Evolutionary conservation across 148 eudicot genomes (phyloP).

Genomic region (Euryodendron excelsum): DNA sequence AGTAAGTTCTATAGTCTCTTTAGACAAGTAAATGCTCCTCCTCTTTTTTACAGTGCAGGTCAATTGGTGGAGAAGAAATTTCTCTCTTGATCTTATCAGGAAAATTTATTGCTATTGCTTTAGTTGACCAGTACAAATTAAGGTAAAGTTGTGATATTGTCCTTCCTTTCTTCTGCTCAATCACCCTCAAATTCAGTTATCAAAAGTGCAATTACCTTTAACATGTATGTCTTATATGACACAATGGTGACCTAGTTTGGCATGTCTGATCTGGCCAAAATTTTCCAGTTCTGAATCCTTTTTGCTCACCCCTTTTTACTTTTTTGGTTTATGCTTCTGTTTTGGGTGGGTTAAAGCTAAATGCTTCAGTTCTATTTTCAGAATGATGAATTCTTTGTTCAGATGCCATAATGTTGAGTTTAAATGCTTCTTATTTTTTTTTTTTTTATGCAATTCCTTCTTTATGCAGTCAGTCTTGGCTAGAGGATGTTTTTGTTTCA

Average conservation of each 20-base stretch:
- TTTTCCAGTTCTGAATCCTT: background rate
- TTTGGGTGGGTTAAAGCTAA: background rate
- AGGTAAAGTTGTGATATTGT: conserved; percentile 39
- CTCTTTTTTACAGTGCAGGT: conserved; percentile 83
- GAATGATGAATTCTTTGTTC: background rate
- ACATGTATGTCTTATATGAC: background rate
- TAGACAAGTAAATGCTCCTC: conserved; percentile 24
- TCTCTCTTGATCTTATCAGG: conserved; percentile 79
- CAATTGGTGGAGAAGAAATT: conserved; percentile 69
- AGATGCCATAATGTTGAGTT: too few relatives aligned
- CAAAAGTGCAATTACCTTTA: background rate
- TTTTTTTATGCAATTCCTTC: background rate
- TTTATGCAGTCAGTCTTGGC: conserved; percentile 58
- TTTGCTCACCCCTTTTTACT: background rate
- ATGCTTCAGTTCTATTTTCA: background rate
- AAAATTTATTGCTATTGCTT: conserved; percentile 74
- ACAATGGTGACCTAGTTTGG: background rate
- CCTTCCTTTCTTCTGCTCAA: background rate
- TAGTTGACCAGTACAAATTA: conserved; percentile 84
- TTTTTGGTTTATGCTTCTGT: background rate
- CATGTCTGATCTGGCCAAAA: too few relatives aligned
- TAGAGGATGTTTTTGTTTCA: conserved; percentile 54
- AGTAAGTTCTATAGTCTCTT: conserved; percentile 12
- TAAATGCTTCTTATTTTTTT: background rate
- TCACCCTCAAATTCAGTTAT: background rate